Conservation (phyloP, 2,329 filamentous ascomycete species). For the Penicillium griseofulvum region DNA sequence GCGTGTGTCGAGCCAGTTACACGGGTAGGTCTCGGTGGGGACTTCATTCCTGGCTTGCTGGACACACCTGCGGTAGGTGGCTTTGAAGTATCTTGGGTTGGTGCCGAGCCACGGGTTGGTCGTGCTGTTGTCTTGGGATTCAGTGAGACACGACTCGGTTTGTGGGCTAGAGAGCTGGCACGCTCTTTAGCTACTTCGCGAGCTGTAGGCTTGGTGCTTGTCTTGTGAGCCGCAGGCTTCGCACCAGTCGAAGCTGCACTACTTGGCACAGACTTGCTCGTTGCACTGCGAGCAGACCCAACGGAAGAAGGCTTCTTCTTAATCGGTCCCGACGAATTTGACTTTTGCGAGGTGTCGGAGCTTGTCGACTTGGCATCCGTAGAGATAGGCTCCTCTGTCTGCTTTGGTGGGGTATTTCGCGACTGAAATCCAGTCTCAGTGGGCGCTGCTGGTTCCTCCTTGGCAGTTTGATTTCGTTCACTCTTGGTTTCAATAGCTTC, state of each 20-base stretch:
- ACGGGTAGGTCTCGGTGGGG: conserved; percentile 42
- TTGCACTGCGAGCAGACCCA: conserved; percentile 24
- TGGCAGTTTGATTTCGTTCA: conserved; percentile 5
- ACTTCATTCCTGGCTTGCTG: conserved; percentile 36
- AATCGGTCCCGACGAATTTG: conserved; percentile 22
- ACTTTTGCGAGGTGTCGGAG: conserved; percentile 18
- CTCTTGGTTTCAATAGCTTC: conserved; percentile 4
- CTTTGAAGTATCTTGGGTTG: conserved; percentile 29
- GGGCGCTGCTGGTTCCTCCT: conserved; percentile 11
- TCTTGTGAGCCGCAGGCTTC: conserved; percentile 22
- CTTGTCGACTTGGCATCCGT: conserved; percentile 3
- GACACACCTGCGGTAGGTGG: conserved; percentile 21
- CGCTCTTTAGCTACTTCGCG: conserved; percentile 32
- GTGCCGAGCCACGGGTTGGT: conserved; percentile 30
- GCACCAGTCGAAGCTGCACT: conserved; percentile 11
- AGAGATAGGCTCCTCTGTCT: conserved; percentile 18
- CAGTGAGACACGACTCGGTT: conserved; percentile 33
- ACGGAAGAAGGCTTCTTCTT: conserved; percentile 36
- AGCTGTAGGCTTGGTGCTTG: conserved; percentile 27
- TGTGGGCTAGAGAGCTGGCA: conserved; percentile 28
- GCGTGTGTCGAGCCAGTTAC: conserved; percentile 42
- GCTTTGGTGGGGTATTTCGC: conserved; percentile 17
- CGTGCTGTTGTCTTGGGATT: conserved; percentile 31
- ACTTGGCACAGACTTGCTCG: conserved; percentile 17
- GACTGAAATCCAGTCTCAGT: conserved; percentile 2